A percentile compares a stretch with the other conserved stretches of the same genome.
phyloP scores from a whole-genome alignment of 1,284 basidiomycete genomes.

The Cutaneotrichosporon sp. region DNA sequence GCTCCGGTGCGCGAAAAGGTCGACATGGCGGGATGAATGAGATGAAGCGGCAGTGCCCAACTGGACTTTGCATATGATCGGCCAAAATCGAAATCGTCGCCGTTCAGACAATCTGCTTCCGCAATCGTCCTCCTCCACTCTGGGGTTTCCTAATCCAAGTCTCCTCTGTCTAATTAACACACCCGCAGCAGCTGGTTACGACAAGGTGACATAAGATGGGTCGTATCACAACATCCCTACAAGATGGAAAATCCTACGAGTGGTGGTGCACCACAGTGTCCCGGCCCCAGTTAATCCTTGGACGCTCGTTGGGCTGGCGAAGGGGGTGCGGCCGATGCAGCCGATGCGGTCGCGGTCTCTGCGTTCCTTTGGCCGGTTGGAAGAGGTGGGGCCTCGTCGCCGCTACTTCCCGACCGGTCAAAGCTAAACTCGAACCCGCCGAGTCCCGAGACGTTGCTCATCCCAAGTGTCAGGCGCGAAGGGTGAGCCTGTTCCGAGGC shows the following conservation, averaged over 20 bases:
- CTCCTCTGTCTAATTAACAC: neutral
- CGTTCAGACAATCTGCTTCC: neutral
- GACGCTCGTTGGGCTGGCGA: neutral
- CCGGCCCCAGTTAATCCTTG: neutral
- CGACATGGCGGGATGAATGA: constrained; percentile 4
- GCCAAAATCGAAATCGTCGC: constrained; percentile 7
- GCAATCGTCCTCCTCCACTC: neutral
- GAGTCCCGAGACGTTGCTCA: constrained; percentile 43
- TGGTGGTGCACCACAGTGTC: neutral
- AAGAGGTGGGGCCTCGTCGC: neutral
- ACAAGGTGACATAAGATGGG: constrained; percentile 2
- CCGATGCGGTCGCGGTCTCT: neutral
- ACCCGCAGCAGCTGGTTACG: neutral
- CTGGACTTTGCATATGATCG: constrained; percentile 5
- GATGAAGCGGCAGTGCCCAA: neutral
- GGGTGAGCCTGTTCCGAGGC: constrained; percentile 5
- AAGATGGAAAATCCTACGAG: neutral
- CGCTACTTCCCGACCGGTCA: constrained; percentile 17
- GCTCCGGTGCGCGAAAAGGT: neutral
- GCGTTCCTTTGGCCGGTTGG: neutral
- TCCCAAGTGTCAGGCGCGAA: constrained; percentile 29
- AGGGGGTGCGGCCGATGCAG: neutral
- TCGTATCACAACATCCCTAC: constrained; percentile 12
- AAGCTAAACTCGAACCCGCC: constrained; percentile 48
- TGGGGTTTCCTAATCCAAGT: neutral